Evolutionary conservation across 2,329 filamentous ascomycete genomes (phyloP), one percentile per base, ranked within the genome.

Genomic region (Neofusicoccum cordaticola): DNA sequence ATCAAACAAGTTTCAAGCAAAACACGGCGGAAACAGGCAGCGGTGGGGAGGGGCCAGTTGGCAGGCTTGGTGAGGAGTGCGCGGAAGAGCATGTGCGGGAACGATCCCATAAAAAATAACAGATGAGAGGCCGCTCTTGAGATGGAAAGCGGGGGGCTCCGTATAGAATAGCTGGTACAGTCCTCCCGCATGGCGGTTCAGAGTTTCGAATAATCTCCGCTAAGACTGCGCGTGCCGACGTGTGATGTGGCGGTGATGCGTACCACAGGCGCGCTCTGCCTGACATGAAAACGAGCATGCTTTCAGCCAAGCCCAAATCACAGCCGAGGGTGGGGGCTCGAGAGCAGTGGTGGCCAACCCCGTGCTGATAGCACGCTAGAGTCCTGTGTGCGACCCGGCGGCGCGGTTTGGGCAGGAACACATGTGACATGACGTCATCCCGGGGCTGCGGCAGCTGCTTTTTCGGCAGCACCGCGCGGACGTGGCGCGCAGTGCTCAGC

Each of bases 121-220:
- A 60, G 56, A 47, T 22, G 56, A 37, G 31, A 37, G 56, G 15
- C 39, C 15, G 31, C 5, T 45, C 22, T 58, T 22, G 13, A 45
- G 39, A 37, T 31, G 41, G 41, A 15, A 47, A 15, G 17, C 15
- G 12, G 42, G 12, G 41, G 41, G 41, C 15, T 57, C 17, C 41
- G 53, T 58, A 48, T 60, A 60, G 56, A 58, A 60, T 60, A 47
- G 56, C 42, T 60, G 35, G 41, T 57, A 3, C 42, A 57, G 52
- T 42, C 37, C 52, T 57, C 53, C 9, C 22, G 4, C 39, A 57
- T 7, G 48, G 22, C 48, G 48, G 48, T 51, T 51, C 48, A 51
- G 48, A 51, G 13, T 35, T 51, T 37, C 31, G 34, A 34, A 52
- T 27, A 57, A 17, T 22, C 52, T 57, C 52, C 37, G 52, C 22